These are phyloP conservation scores for Pseudozyma thailandica DNA, from an alignment of 1,284 basidiomycete genomes.

Conservation along the genomic window DNA sequence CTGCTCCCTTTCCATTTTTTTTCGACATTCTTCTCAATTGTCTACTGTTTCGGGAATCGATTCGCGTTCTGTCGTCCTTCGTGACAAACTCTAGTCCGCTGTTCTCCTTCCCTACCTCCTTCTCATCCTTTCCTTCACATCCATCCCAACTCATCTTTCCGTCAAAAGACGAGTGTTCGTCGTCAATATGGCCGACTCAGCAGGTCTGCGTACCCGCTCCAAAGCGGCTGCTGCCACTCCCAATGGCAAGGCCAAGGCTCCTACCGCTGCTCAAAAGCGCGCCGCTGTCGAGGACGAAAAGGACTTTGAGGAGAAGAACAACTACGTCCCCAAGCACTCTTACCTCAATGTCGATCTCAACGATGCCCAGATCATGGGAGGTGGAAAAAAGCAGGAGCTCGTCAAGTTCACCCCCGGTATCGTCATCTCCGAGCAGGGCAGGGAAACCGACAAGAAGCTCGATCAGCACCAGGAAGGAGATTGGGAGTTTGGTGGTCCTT, in stretches of 20 bases:
- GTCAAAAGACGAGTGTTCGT: too few species aligned
- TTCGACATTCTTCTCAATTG: too few species aligned
- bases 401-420: conserved; percentile 64
- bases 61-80: neutral
- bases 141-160: neutral
- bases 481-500: conserved; percentile 91
- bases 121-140: conserved; percentile 2
- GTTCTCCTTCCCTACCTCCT: neutral
- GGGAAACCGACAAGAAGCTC: conserved; percentile 63
- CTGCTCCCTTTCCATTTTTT: too few species aligned
- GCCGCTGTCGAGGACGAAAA: conserved; percentile 36
- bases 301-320: conserved; percentile 31
- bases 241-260: conserved; percentile 29
- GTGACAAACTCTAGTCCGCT: neutral
- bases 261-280: conserved; percentile 31
- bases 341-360: conserved; percentile 62
- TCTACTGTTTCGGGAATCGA: too few species aligned
- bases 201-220: conserved; percentile 43
- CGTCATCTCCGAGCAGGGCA: conserved; percentile 64
- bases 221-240: conserved; percentile 27
- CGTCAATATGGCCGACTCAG: conserved; percentile 40
- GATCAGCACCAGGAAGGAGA: conserved; percentile 64
- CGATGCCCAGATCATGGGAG: conserved; percentile 65
- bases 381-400: conserved; percentile 59
- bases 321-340: conserved; percentile 52